Conservation (phyloP, 2,329 filamentous ascomycete genomes). For the Colletotrichum sp. region DNA sequence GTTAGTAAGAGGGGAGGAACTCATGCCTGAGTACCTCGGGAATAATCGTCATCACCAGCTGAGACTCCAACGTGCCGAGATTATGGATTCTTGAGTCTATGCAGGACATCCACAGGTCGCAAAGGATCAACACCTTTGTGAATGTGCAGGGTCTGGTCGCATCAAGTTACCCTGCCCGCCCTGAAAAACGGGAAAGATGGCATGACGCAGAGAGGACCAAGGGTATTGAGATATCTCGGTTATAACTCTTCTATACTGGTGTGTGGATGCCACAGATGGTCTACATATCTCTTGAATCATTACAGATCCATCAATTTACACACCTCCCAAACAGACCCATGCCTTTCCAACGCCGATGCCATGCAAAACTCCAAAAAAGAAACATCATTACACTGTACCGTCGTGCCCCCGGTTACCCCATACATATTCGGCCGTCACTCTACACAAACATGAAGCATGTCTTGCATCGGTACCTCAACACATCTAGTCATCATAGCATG, state of each 20-base stretch:
- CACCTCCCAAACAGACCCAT: not conserved
- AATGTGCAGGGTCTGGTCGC: not conserved
- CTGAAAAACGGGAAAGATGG: not conserved
- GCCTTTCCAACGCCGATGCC: conserved; percentile 14
- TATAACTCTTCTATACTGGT: not conserved
- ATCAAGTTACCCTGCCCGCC: not conserved
- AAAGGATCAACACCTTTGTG: not conserved
- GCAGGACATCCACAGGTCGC: not conserved
- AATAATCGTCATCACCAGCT: not conserved
- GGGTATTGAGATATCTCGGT: not conserved
- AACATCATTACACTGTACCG: not conserved
- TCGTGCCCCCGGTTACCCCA: not conserved
- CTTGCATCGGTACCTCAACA: not conserved
- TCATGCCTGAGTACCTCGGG: not conserved
- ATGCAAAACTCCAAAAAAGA: conserved; percentile 6
- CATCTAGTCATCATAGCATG: not conserved
- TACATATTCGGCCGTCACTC: conserved; percentile 1
- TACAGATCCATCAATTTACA: not conserved
- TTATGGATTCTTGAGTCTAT: not conserved
- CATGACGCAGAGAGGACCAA: not conserved
- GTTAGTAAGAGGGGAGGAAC: not conserved
- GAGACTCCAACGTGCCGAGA: not conserved
- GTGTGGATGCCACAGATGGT: not conserved
- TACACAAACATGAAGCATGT: not conserved
- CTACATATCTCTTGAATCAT: not conserved